A percentile compares a stretch with the other conserved stretches of the same genome.
These are phyloP conservation scores for Firmiana major DNA, from an alignment of 345 rosid genomes.

Conservation along the genomic window DNA sequence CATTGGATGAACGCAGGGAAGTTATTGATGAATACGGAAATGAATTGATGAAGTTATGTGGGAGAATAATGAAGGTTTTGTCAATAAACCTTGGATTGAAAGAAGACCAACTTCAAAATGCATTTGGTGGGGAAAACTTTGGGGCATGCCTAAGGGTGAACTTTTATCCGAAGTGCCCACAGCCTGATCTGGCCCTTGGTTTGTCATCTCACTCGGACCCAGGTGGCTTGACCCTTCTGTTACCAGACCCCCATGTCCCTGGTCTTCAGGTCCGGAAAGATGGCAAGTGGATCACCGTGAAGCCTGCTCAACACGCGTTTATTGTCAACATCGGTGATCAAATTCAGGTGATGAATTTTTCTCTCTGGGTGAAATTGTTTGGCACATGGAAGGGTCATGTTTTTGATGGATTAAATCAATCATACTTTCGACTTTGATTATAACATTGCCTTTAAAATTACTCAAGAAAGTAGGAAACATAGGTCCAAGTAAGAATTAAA, in stretches of 20 bases:
- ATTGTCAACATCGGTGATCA: slow-evolving; percentile 93
- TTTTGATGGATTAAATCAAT: no score
- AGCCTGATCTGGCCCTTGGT: slow-evolving; percentile 81
- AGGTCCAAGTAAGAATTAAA: no score
- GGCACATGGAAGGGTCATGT: neutral
- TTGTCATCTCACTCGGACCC: slow-evolving; percentile 93
- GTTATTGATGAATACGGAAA: slow-evolving; percentile 68
- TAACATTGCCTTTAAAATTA: no score
- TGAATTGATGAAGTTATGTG: slow-evolving; percentile 52
- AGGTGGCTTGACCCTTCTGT: slow-evolving; percentile 77
- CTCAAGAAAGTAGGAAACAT: no score
- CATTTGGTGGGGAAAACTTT: slow-evolving; percentile 65
- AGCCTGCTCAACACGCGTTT: slow-evolving; percentile 76
- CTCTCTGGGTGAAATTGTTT: neutral
- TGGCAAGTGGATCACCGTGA: slow-evolving; percentile 74
- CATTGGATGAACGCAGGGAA: slow-evolving; percentile 38
- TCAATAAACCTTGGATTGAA: slow-evolving; percentile 62
- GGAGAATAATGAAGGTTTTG: slow-evolving; percentile 65
- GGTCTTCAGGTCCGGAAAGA: slow-evolving; percentile 82
- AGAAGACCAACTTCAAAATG: slow-evolving; percentile 51
- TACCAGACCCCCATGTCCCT: slow-evolving; percentile 65
- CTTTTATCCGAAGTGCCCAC: slow-evolving; percentile 92
- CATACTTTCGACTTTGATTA: neutral
- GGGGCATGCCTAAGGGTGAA: slow-evolving; percentile 86
- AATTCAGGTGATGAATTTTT: slow-evolving; percentile 53